Base-by-base conservation (phyloP, 2,329 filamentous ascomycete genomes). In the Colletotrichum viniferum region DNA sequence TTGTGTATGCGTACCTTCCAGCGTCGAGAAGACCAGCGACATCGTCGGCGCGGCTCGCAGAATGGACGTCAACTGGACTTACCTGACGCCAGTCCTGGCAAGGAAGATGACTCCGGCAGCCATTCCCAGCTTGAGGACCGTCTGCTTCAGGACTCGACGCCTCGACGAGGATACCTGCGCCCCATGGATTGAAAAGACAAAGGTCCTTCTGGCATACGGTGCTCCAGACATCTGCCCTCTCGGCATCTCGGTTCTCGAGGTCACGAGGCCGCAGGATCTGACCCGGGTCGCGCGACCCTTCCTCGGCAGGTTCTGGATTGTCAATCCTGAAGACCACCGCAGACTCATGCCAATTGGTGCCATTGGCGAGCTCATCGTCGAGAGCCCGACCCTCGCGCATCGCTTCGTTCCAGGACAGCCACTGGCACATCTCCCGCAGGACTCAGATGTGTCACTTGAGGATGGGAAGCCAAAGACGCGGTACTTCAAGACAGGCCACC, bases 71-170 rank as follows among this genome's bases (percentile, higher is more conserved):
- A 90, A 86, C 63, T 88, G 87, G 85, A 88, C 87, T 4, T 87
- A 90, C 78, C 86, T 92, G 77, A 93, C 92, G 1, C 90, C 91
- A 3, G 86, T 90, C 0, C 86, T 94, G n/a, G 90, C 90, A 1
- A 80, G 87, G 6, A 85, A 84, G 58, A 82, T 88, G 13, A 81
- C 83, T 13, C 83, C 87, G 1, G 78, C 79, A 1, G 76, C 78
- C 0, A 80, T 88, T 0, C 85, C 86, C 0, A 83, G 81, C 5
- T 78, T 89, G 3, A 80, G 81, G 52, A 86, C 85, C 0, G 77
- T 88, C 13, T 88, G 86, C 77, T 88, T 88, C 79, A 84, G 89
- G 4, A 89, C 88, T 0, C 84, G 86, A 1, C 86, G 85, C n/a
- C 84, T 91, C 0, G 88, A 90, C 52, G 82, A 84, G 6, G 88